Percentiles rank a stretch among this genome's conserved stretches.
These are phyloP conservation scores for Allium cepa DNA, from an alignment of 106 monocot genomes.

Conservation along the genomic window DNA sequence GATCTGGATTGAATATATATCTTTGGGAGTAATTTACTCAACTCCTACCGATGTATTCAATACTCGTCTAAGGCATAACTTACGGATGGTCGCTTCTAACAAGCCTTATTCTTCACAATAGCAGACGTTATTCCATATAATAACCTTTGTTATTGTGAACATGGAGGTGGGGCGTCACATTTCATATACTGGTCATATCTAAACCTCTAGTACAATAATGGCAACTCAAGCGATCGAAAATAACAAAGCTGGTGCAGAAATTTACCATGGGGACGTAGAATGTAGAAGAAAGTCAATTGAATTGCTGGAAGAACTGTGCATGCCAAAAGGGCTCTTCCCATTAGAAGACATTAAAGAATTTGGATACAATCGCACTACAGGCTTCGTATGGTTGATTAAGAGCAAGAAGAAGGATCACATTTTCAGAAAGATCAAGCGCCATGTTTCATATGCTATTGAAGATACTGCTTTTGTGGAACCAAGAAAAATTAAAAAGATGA, in stretches of 20 bases:
- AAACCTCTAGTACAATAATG: not conserved
- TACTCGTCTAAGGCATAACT: too few relatives aligned
- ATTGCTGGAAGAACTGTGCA: slow-evolving; percentile 12
- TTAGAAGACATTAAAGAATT: slow-evolving; percentile 17
- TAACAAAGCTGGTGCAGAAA: slow-evolving; percentile 7
- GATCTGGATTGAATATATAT: too few relatives aligned
- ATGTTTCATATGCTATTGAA: slow-evolving; percentile 12
- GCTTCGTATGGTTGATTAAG: slow-evolving; percentile 16
- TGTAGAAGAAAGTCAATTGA: slow-evolving; percentile 12
- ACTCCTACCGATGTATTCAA: too few relatives aligned
- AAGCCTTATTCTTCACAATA: too few relatives aligned
- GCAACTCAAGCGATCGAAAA: slow-evolving; percentile 9
- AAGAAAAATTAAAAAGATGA: slow-evolving; percentile 15
- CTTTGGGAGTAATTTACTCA: too few relatives aligned
- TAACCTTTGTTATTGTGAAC: too few relatives aligned
- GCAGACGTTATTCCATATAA: too few relatives aligned
- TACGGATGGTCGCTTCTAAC: too few relatives aligned
- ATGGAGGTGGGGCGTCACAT: too few relatives aligned
- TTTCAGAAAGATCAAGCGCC: slow-evolving; percentile 19
- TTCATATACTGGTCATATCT: too few relatives aligned
- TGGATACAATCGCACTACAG: slow-evolving; percentile 12
- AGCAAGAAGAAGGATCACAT: slow-evolving; percentile 13
- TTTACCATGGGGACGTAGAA: not conserved
- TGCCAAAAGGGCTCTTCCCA: slow-evolving; percentile 14
- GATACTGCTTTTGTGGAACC: slow-evolving; percentile 17